phyloP scores from a whole-genome alignment of 176 grass and related monocot species.

The Echinochloa phyllopogon region DNA sequence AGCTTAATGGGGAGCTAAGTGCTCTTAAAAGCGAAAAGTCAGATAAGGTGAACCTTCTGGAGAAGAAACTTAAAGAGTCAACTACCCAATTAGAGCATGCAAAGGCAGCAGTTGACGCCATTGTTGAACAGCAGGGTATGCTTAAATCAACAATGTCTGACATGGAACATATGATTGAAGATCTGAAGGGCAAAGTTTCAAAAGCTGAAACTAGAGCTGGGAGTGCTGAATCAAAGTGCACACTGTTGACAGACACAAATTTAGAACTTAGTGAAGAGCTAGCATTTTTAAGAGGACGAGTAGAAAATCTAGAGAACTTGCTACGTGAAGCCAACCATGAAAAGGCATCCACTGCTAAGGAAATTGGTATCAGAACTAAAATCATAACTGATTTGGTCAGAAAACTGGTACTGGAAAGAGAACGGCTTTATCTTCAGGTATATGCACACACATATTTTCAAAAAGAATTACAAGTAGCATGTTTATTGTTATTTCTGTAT shows the following conservation, averaged over 20 bases:
- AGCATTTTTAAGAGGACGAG: slow-evolving; percentile 67
- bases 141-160: slow-evolving; percentile 70
- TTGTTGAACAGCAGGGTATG: slow-evolving; percentile 77
- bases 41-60: slow-evolving; percentile 62
- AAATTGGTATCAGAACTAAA: slow-evolving; percentile 83
- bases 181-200: slow-evolving; percentile 79
- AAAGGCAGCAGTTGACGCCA: slow-evolving; percentile 81
- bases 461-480: not conserved
- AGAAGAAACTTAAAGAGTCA: slow-evolving; percentile 71
- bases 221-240: slow-evolving; percentile 80
- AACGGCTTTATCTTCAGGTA: slow-evolving; percentile 83
- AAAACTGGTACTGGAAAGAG: slow-evolving; percentile 90
- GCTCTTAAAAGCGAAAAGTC: slow-evolving; percentile 55
- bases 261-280: slow-evolving; percentile 87
- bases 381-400: slow-evolving; percentile 72
- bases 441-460: not conserved
- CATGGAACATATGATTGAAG: slow-evolving; percentile 85
- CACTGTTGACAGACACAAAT: slow-evolving; percentile 74
- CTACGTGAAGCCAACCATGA: slow-evolving; percentile 67
- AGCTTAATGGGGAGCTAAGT: slow-evolving; percentile 59
- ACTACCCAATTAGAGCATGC: slow-evolving; percentile 85
- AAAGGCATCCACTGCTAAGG: slow-evolving; percentile 66
- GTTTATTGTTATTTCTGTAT: slow-evolving; percentile 33
- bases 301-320: slow-evolving; percentile 69
- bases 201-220: slow-evolving; percentile 82